These are phyloP conservation scores for Bisporella sp. DNA, from an alignment of 2,329 filamentous ascomycete species.

Conservation along the genomic window DNA sequence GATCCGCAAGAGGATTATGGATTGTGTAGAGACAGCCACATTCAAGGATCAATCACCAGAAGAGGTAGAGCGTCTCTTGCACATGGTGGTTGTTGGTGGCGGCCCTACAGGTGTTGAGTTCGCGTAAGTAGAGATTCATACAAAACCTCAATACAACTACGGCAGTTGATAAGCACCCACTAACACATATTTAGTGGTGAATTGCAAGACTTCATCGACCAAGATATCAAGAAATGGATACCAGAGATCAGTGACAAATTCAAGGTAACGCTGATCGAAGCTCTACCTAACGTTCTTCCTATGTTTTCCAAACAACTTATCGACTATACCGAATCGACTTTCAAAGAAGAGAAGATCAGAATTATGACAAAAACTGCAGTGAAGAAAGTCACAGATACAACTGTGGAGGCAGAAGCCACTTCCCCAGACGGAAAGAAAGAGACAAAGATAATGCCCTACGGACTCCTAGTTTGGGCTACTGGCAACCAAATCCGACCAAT, in stretches of 20 bases:
- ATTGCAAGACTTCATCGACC: slow-evolving; percentile 97
- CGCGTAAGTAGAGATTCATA: slow-evolving; percentile 35
- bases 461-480: slow-evolving; percentile 95
- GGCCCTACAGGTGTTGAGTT: slow-evolving; percentile 98
- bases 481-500: slow-evolving; percentile 89
- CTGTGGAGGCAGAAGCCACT: slow-evolving; percentile 82
- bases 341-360: slow-evolving; percentile 96
- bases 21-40: slow-evolving; percentile 95
- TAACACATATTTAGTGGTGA: slow-evolving; percentile 49
- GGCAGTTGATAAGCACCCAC: no score
- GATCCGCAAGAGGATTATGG: slow-evolving; percentile 99
- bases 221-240: slow-evolving; percentile 96
- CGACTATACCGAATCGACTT: slow-evolving; percentile 97
- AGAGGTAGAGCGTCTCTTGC: slow-evolving; percentile 87
- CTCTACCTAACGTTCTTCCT: slow-evolving; percentile 89
- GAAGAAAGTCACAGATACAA: slow-evolving; percentile 90
- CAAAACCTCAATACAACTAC: no score
- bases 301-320: slow-evolving; percentile 99
- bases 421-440: slow-evolving; percentile 80
- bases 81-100: slow-evolving; percentile 95
- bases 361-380: slow-evolving; percentile 99
- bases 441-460: slow-evolving; percentile 78
- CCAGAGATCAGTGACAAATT: slow-evolving; percentile 93
- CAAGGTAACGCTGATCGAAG: slow-evolving; percentile 95
- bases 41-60: slow-evolving; percentile 92